These are phyloP conservation scores for Sugiyamaella castrensis DNA, from an alignment of 1,139 yeast genomes.

Conservation along the genomic window DNA sequence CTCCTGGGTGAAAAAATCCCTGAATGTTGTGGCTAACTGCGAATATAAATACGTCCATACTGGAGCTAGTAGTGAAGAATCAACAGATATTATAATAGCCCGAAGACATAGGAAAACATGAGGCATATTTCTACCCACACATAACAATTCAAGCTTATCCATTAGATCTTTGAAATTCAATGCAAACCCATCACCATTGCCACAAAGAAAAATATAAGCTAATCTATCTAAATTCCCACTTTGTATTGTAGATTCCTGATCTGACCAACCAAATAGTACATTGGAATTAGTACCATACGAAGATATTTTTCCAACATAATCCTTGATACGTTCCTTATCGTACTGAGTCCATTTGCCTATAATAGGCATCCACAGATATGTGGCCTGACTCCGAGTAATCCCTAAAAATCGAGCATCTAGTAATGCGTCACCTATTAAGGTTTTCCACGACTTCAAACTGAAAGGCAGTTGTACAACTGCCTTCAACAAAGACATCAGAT, in stretches of 20 bases:
- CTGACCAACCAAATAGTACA: slow-evolving; percentile 65
- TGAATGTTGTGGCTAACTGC: slow-evolving; percentile 55
- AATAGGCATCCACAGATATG: slow-evolving; percentile 48
- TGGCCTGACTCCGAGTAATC: slow-evolving; percentile 32
- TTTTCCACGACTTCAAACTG: slow-evolving; percentile 40
- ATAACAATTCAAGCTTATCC: slow-evolving; percentile 43
- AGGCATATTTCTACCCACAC: slow-evolving; percentile 40
- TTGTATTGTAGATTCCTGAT: slow-evolving; percentile 55
- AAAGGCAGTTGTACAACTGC: slow-evolving; percentile 26
- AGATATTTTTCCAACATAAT: slow-evolving; percentile 50
- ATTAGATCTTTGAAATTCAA: slow-evolving; percentile 50
- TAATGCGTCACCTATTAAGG: slow-evolving; percentile 38
- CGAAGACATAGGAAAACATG: slow-evolving; percentile 57
- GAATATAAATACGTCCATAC: slow-evolving; percentile 70
- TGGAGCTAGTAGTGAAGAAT: slow-evolving; percentile 61
- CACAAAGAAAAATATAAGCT: slow-evolving; percentile 58
- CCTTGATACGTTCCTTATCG: slow-evolving; percentile 60
- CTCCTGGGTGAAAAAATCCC: slow-evolving; percentile 41
- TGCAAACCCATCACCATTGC: slow-evolving; percentile 57
- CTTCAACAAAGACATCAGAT: slow-evolving; percentile 33
- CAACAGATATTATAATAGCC: slow-evolving; percentile 58
- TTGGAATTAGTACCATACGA: slow-evolving; percentile 52
- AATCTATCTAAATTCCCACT: slow-evolving; percentile 56
- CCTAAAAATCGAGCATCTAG: slow-evolving; percentile 44
- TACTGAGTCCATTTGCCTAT: slow-evolving; percentile 54